Evolutionary conservation across 768 basidiomycete species (phyloP).

Genomic region (Sporobolomyces phaffii): DNA sequence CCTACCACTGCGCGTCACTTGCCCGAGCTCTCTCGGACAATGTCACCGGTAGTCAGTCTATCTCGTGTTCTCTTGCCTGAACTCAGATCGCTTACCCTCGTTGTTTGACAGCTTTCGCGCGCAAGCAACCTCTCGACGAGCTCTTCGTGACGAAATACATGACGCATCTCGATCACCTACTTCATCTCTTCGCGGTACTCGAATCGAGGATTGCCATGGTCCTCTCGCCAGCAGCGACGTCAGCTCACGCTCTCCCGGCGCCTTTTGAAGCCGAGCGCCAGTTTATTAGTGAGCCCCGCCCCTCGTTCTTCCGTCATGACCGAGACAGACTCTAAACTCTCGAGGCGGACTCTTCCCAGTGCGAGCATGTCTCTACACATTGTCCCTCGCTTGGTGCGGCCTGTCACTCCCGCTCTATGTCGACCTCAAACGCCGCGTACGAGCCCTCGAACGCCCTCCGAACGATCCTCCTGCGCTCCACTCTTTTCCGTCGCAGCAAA

Average conservation of each 20-base stretch:
- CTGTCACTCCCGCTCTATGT: constrained; percentile 30
- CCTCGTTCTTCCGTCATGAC: too few relatives aligned
- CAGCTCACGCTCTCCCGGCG: constrained; percentile 29
- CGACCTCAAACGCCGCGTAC: constrained; percentile 30
- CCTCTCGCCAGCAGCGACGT: constrained; percentile 28
- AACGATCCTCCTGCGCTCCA: neutral
- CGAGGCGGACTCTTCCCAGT: neutral
- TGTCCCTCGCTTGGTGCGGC: constrained; percentile 32
- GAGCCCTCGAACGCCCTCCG: neutral
- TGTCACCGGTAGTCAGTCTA: constrained; percentile 36
- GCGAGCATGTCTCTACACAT: constrained; percentile 26
- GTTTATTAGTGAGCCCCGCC: constrained; percentile 25
- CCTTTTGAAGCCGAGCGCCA: constrained; percentile 30
- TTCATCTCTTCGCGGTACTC: constrained; percentile 33
- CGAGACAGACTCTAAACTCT: too few relatives aligned
- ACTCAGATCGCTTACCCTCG: too few relatives aligned
- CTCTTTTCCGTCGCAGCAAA: neutral
- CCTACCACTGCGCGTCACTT: constrained; percentile 29
- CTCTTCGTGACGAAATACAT: constrained; percentile 22
- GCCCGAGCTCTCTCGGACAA: constrained; percentile 29
- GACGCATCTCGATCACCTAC: constrained; percentile 33
- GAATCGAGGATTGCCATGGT: constrained; percentile 31
- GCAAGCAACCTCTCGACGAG: constrained; percentile 32
- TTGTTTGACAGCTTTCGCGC: constrained; percentile 17
- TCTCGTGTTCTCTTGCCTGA: too few relatives aligned